phyloP scores from a whole-genome alignment of 805 yeast genomes.

The Ogataea parapolymorpha region DNA sequence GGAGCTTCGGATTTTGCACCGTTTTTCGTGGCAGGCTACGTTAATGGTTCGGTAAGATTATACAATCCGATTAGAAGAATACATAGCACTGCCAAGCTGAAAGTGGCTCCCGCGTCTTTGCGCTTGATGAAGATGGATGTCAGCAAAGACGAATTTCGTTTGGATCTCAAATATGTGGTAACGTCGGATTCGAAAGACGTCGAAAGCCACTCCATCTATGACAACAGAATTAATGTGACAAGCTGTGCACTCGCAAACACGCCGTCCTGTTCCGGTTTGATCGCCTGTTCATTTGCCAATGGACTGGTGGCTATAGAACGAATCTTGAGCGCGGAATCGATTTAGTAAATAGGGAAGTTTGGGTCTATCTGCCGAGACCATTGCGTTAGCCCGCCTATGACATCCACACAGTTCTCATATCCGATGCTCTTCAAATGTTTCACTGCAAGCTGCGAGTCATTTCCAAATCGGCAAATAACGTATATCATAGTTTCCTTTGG shows the following conservation, averaged over 20 bases:
- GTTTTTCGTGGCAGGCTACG: constrained; percentile 14
- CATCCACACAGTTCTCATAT: constrained; percentile 52
- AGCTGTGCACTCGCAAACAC: constrained; percentile 21
- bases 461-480: constrained; percentile 84
- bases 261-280: constrained; percentile 16
- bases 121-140: constrained; percentile 24
- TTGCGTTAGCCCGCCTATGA: constrained; percentile 71
- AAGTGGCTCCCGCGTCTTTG: constrained; percentile 14
- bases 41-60: constrained; percentile 20
- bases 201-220: constrained; percentile 11
- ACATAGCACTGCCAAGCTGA: constrained; percentile 13
- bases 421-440: constrained; percentile 50
- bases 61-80: constrained; percentile 15
- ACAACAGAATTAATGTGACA: constrained; percentile 18
- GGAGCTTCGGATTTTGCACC: constrained; percentile 18
- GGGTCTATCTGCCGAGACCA: constrained; percentile 66
- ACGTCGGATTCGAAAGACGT: constrained; percentile 11
- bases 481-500: constrained; percentile 33
- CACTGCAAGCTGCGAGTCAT: constrained; percentile 83
- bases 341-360: constrained; percentile 58
- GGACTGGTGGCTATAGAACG: constrained; percentile 32
- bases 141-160: constrained; percentile 17
- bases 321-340: constrained; percentile 14
- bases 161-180: constrained; percentile 21
- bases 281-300: constrained; percentile 26